A percentile compares a stretch with the other conserved stretches of the same genome.
phyloP scores from a whole-genome alignment of 192 early-diverging fungal species.

The Powellomyces hirtus region DNA sequence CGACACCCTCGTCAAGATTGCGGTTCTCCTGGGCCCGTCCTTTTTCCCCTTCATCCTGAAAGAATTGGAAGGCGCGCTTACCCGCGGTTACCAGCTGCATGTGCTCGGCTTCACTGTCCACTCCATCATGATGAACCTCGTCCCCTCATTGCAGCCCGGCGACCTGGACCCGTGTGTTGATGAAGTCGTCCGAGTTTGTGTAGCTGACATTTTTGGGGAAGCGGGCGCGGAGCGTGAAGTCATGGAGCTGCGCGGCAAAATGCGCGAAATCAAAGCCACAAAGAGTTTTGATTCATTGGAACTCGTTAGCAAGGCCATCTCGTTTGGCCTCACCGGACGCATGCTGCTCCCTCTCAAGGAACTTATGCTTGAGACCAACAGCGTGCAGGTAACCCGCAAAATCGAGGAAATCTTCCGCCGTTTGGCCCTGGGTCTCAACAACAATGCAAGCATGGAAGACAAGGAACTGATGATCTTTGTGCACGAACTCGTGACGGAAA shows the following conservation, averaged over 20 bases:
- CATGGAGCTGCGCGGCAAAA: constrained; percentile 84
- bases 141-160: constrained; percentile 54
- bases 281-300: constrained; percentile 88
- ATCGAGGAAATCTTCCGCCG: constrained; percentile 77
- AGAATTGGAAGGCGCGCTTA: constrained; percentile 74
- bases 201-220: constrained; percentile 92
- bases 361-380: constrained; percentile 80
- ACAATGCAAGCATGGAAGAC: constrained; percentile 67
- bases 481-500: constrained; percentile 84
- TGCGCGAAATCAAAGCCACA: constrained; percentile 83
- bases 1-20: constrained; percentile 84
- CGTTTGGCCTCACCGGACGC: constrained; percentile 63
- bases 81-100: constrained; percentile 86
- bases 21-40: constrained; percentile 72
- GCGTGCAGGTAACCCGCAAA: constrained; percentile 67
- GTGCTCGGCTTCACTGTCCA: constrained; percentile 94
- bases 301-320: constrained; percentile 68
- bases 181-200: constrained; percentile 67
- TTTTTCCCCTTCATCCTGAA: constrained; percentile 89
- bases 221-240: constrained; percentile 86
- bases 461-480: constrained; percentile 76
- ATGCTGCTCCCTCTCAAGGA: constrained; percentile 87
- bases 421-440: constrained; percentile 74
- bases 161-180: constrained; percentile 78
- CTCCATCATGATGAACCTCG: constrained; percentile 70